Conservation (phyloP, 768 basidiomycete genomes). For the Megacollybia marginata region DNA sequence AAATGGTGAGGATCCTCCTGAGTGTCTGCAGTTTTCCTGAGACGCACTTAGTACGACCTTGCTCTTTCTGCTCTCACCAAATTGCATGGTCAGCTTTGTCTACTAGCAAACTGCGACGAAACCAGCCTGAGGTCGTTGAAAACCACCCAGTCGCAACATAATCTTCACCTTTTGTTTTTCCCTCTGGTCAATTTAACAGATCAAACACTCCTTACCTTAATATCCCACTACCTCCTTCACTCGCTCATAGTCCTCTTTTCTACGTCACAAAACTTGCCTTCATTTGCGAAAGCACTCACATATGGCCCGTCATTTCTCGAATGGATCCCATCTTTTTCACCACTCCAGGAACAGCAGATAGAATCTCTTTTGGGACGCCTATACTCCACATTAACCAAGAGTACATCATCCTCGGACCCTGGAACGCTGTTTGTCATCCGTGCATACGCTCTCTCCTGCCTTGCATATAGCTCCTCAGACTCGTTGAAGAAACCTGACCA, state of each 20-base stretch:
- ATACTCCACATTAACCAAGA: conserved; percentile 47
- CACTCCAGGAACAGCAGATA: conserved; percentile 42
- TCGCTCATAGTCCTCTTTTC: conserved; percentile 26
- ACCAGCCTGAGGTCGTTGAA: not conserved
- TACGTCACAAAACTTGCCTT: conserved; percentile 5
- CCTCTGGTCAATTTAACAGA: conserved; percentile 31
- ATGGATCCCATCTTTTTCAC: conserved; percentile 43
- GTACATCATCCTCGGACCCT: conserved; percentile 11
- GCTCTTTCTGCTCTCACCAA: conserved; percentile 38
- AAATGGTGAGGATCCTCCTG: conserved; percentile 49
- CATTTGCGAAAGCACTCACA: conserved; percentile 23
- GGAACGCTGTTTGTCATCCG: conserved; percentile 29
- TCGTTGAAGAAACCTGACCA: conserved; percentile 39
- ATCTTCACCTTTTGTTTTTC: conserved; percentile 31
- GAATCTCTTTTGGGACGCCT: conserved; percentile 54
- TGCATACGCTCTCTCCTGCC: conserved; percentile 41
- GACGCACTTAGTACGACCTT: conserved; percentile 39
- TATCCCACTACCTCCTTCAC: conserved; percentile 55
- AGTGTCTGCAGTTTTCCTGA: not conserved
- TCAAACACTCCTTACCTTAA: conserved; percentile 38
- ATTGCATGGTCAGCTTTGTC: conserved; percentile 37
- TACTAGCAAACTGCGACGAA: conserved; percentile 13
- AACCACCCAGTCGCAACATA: no score
- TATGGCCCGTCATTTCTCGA: conserved; percentile 29
- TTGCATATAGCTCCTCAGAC: conserved; percentile 37